Base-by-base conservation (phyloP, 1,139 yeast genomes). In the Blastobotrys aristatus region DNA sequence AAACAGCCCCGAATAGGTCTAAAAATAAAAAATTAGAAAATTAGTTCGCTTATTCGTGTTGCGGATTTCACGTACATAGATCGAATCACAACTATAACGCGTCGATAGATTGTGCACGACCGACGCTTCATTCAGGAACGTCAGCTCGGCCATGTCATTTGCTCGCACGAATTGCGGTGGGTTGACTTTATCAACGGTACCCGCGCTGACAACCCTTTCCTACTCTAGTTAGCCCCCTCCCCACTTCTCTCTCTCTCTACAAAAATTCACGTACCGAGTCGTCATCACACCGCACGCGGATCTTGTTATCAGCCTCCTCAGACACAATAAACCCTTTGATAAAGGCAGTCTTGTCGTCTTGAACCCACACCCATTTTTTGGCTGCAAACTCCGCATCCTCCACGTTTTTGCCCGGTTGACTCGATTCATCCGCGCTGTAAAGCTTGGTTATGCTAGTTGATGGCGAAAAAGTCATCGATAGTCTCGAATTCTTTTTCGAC, bases 91-190 rank as follows among this genome's bases (percentile, higher is more conserved):
- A 54, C 72, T 69, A 66, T 90, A 94, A 56, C 99, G 75, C 50
- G 83, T 71, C 57, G 80, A 79, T 53, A 92, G 66, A 63, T 92
- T 94, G 67, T 88, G 77, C 11, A 92, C 79, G 27, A 92, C 97
- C 0, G 96, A 85, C 0, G 98, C 96, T 64, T 92, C 99, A 64
- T 92, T 94, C 55, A 92, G 73, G 64, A 84, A 90, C 1, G 99
- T 94, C 57, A 92, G 73, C 58, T 90, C 96, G 0, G 98, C 97
- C 94, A 92, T 88, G 62, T 92, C 97, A 57, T 85, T 82, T 51
- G 95, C 90, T 59, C 82, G 84, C 66, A 92, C 95, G 65, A 92
- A 92, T 58, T 87, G 86, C n/a, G 83, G 75, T 1, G 99, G 98
- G 62, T 92, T 92, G 34, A 70, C 74, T 55, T 80, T 80, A 54